phyloP scores from a whole-genome alignment of 1,284 basidiomycete species.

The Trametes pubescens region DNA sequence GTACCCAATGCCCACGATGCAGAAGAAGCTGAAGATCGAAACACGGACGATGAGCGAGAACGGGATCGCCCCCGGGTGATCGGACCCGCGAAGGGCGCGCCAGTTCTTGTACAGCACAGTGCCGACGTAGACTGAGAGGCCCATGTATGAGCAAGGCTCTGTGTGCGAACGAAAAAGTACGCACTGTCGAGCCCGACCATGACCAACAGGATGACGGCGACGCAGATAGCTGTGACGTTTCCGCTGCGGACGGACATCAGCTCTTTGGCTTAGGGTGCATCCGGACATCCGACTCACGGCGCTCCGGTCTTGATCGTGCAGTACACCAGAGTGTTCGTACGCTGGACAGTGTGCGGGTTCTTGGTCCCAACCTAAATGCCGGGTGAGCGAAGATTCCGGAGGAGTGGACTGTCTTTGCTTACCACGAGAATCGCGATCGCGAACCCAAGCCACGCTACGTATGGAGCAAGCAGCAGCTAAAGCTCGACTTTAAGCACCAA shows the following conservation, averaged over 20 bases:
- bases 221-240: constrained; percentile 25
- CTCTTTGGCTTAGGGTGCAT: neutral
- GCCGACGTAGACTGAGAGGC: constrained; percentile 27
- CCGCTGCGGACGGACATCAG: constrained; percentile 20
- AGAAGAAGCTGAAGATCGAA: constrained; percentile 34
- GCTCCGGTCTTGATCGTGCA: constrained; percentile 30
- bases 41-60: constrained; percentile 35
- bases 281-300: constrained; percentile 23
- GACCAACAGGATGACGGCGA: constrained; percentile 27
- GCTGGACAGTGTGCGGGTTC: constrained; percentile 23
- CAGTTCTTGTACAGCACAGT: constrained; percentile 32
- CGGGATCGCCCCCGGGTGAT: constrained; percentile 29
- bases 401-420: neutral
- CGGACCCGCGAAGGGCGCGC: constrained; percentile 33
- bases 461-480: constrained; percentile 32
- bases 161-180: neutral
- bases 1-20: constrained; percentile 33
- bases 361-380: constrained; percentile 21
- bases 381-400: neutral
- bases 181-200: constrained; percentile 31
- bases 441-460: constrained; percentile 32
- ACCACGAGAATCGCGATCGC: constrained; percentile 31
- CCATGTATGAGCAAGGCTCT: neutral
- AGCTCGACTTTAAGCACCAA: neutral
- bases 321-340: constrained; percentile 31